Base-by-base conservation (phyloP, 495 filamentous ascomycete species). In the Penicillium manginii region DNA sequence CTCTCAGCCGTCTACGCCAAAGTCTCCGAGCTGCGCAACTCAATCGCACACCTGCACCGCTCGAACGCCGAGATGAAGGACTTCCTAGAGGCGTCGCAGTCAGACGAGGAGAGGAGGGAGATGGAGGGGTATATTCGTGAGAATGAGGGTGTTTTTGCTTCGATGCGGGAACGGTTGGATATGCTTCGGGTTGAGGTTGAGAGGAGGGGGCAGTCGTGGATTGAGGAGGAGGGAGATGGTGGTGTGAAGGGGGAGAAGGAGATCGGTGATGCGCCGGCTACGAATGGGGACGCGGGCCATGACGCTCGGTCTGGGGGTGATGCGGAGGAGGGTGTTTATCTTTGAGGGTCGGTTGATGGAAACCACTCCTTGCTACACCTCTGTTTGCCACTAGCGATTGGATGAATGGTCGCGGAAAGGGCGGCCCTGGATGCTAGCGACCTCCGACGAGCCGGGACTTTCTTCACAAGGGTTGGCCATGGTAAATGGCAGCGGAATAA, bases 1-100 rank as follows among this genome's bases (percentile, higher is more conserved):
- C 74, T 93, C 65, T 81, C 83, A 56, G 77, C 81, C 42, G 83
- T 97, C 42, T 88, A 92, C 77, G 75, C 84, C 72, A 96, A 96
- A 80, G 86, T 86, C 61, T 81, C 85, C 61, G 92, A 96, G 69
- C 78, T 97, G 40, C 86, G 83, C 68, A 96, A 96, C 79, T 86
- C 82, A 52, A 91, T 94, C 69, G 78, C 84, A 9, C 92, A 96
- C 70, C 88, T 97, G 19, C 79, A 86, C 54, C 84, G 86, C 73
- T 92, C 88, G 22, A 96, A 96, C 74, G 76, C 79, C 50, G 85
- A 93, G 72, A 78, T 93, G 39, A 75, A 79, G 35, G 80, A 82
- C 14, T 93, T 84, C 65, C 65, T 66, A 50, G 55, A 63, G 10
- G 73, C 83, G 55, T 52, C 26, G 15, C 15, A 81, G 14, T 67